These are phyloP conservation scores for Wallacemonas rigidus DNA, from an alignment of 208 protist genomes.

Conservation along the genomic window DNA sequence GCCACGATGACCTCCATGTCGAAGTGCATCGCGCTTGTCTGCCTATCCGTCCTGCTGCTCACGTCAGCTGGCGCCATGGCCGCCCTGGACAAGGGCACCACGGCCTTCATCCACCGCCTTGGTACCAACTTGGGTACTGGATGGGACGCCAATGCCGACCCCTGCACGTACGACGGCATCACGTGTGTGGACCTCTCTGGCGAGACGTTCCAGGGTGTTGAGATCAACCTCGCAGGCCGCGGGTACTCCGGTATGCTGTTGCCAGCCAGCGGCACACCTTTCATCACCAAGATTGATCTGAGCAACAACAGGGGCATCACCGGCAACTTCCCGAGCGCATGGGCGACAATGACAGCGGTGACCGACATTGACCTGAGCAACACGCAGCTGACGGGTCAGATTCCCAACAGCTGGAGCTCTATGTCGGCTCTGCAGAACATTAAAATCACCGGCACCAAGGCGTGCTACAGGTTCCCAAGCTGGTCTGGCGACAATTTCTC, in stretches of 20 bases:
- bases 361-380: not conserved
- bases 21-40: constrained; percentile 4
- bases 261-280: not conserved
- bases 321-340: not conserved
- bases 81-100: not conserved
- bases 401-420: constrained; percentile 18
- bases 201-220: not conserved
- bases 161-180: constrained; percentile 21
- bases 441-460: constrained; percentile 19
- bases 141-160: not conserved
- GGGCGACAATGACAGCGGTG: not conserved
- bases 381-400: not conserved
- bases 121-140: not conserved
- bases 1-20: not conserved
- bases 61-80: not conserved
- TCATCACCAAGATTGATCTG: not conserved
- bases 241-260: constrained; percentile 15
- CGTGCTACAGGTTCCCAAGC: constrained; percentile 24
- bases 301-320: not conserved
- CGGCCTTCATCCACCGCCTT: not conserved
- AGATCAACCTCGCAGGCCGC: constrained; percentile 17
- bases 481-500: constrained; percentile 23
- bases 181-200: not conserved
- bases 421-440: constrained; percentile 21
- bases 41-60: constrained; percentile 2